Evolutionary conservation across 306 rosid species (phyloP).

Genomic region (Lathyrus aphaca): DNA sequence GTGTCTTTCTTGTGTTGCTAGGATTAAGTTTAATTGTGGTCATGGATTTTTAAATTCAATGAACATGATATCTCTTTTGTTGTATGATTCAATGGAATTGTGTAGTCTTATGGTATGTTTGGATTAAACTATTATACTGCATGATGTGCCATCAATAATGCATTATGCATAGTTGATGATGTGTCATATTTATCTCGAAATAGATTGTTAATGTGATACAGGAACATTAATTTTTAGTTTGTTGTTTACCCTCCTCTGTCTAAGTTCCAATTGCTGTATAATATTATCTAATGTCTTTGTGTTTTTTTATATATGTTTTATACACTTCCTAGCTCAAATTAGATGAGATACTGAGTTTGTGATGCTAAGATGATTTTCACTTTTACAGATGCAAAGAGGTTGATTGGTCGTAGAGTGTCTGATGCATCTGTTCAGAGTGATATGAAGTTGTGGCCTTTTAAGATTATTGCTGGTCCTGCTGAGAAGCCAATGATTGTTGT

Average conservation of each 20-base stretch:
- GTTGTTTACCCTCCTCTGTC: too few relatives aligned
- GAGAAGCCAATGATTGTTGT: conserved; percentile 69
- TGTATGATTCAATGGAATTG: background rate
- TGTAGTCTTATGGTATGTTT: background rate
- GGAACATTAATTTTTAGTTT: too few relatives aligned
- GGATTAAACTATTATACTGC: background rate
- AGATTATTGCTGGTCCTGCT: conserved; percentile 58
- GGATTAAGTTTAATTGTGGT: too few relatives aligned
- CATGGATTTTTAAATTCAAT: background rate
- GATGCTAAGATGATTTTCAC: background rate
- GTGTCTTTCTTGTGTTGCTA: too few relatives aligned
- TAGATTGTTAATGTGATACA: background rate
- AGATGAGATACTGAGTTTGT: too few relatives aligned
- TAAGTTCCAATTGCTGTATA: too few relatives aligned
- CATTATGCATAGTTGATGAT: too few relatives aligned
- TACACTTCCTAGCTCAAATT: background rate
- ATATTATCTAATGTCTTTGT: too few relatives aligned
- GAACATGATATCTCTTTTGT: background rate
- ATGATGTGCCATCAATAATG: too few relatives aligned
- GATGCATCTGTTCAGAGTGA: conserved; percentile 71
- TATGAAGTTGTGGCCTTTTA: conserved; percentile 71
- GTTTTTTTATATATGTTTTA: too few relatives aligned
- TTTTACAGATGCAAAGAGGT: conserved; percentile 61
- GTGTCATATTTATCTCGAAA: background rate
- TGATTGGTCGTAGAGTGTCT: conserved; percentile 64